Conservation (phyloP, 371 early-diverging fungal species). For the Mucor piriformis region DNA sequence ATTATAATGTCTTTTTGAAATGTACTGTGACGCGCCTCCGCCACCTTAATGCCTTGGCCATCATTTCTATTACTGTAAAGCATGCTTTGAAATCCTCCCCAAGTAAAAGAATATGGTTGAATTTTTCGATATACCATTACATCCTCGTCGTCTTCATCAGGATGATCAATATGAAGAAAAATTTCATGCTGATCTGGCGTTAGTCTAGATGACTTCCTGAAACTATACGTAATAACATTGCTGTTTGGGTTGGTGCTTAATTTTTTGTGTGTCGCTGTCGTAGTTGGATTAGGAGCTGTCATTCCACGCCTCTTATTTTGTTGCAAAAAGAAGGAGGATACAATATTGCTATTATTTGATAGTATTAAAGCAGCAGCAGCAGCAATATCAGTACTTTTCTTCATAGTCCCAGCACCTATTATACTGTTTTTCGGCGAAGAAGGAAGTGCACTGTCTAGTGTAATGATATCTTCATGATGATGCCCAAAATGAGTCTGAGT, state of each 20-base stretch:
- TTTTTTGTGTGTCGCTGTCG: constrained; percentile 3
- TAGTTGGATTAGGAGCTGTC: background rate
- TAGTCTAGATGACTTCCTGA: constrained; percentile 32
- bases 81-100: constrained; percentile 48
- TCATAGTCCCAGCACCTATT: background rate
- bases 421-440: constrained; percentile 12
- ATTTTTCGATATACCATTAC: constrained; percentile 35
- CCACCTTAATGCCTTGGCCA: constrained; percentile 27
- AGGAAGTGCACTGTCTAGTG: background rate
- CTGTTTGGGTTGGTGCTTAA: constrained; percentile 6
- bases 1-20: constrained; percentile 43
- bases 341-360: constrained; percentile 12
- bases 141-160: constrained; percentile 26
- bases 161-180: constrained; percentile 18
- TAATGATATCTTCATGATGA: constrained; percentile 8
- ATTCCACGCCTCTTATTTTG: background rate
- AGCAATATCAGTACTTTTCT: background rate
- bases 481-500: constrained; percentile 18
- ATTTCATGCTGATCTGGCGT: constrained; percentile 42
- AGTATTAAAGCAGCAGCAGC: constrained; percentile 17
- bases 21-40: constrained; percentile 37
- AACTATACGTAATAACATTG: constrained; percentile 26
- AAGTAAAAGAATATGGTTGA: constrained; percentile 43
- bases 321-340: constrained; percentile 13
- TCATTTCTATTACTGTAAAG: constrained; percentile 26